phyloP scores from a whole-genome alignment of 768 basidiomycete species.

The Leccinum disarticulatum region DNA sequence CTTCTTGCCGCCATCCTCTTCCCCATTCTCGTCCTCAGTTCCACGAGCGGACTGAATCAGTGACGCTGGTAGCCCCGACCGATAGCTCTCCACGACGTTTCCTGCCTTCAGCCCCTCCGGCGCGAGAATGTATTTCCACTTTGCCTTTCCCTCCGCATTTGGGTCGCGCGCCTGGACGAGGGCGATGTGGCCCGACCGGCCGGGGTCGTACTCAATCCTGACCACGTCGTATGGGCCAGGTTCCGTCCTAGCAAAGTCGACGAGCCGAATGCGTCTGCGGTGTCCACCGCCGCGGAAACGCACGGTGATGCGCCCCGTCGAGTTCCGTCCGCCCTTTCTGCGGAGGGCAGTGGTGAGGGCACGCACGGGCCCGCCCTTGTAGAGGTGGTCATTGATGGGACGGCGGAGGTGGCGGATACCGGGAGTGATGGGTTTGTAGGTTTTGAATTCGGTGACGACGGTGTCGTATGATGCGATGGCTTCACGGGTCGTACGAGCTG shows the following conservation, averaged over 20 bases:
- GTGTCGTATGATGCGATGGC: constrained; percentile 33
- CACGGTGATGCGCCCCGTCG: constrained; percentile 81
- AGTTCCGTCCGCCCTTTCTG: constrained; percentile 84
- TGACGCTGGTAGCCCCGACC: constrained; percentile 76
- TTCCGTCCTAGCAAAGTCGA: constrained; percentile 84
- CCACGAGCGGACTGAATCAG: constrained; percentile 47
- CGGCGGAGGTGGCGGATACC: constrained; percentile 83
- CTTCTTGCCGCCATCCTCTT: constrained; percentile 4
- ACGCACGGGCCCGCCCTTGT: constrained; percentile 81
- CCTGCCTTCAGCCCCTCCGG: constrained; percentile 88
- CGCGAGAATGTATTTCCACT: constrained; percentile 91
- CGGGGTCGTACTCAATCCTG: constrained; percentile 96
- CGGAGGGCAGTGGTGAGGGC: constrained; percentile 79
- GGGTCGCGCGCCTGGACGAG: constrained; percentile 67
- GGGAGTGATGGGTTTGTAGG: constrained; percentile 86
- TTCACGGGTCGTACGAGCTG: constrained; percentile 33
- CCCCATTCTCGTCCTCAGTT: constrained; percentile 14
- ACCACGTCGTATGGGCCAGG: constrained; percentile 86
- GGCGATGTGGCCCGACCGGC: constrained; percentile 92
- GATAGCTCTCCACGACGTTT: constrained; percentile 83
- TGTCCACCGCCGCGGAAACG: constrained; percentile 92
- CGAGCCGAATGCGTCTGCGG: constrained; percentile 74
- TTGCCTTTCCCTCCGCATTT: constrained; percentile 49
- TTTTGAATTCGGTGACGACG: constrained; percentile 71
- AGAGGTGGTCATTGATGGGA: constrained; percentile 81